Base-by-base conservation (phyloP, 2,329 filamentous ascomycete species). In the Colletotrichum sp. region DNA sequence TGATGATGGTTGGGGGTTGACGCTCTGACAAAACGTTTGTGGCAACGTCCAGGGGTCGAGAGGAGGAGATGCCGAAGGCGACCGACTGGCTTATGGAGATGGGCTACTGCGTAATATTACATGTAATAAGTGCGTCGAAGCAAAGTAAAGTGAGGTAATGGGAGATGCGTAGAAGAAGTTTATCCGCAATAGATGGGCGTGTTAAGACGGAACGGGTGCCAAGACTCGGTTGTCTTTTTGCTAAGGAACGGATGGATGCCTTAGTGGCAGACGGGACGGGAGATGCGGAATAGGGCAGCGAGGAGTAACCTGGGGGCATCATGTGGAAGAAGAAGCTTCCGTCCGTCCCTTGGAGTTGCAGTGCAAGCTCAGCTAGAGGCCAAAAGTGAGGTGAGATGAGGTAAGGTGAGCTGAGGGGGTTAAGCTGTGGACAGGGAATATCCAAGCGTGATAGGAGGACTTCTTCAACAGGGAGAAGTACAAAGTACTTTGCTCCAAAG, bases 181-280 rank as follows among this genome's bases (percentile, higher is more conserved):
- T 44, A 49, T 26, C 32, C n/a, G 62, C 62, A 65, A 65, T 65
- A 32, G 8, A 12, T 39, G n/a, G 60, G 60, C 32, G 60, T 63
- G 21, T 24, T n/a, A 36, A 63, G 60, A 63, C 60, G 24, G 60
- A 63, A 63, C 30, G 60, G 60, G 15, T 63, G 60, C 60, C 60
- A 36, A 36, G 60, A 39, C 24, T 26, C 62, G 9, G 39, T n/a
- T 44, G 18, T 44, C 39, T 44, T 65, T 34, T 21, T 16, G 18
- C 57, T 70, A 18, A 55, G 44, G 36, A 69, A 69, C 57, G 66
- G 30, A 64, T 63, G 57, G 39, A 55, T 64, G 57, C 71, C 59
- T 64, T 71, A 66, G 68, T 60, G 60, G 34, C 16, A 66, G 68
- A 71, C 49, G 60, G 60, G 68, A 71, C 72, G 72, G 71, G 67